A percentile compares a stretch with the other conserved stretches of the same genome.
Evolutionary conservation across 352 stramenopile species (phyloP).

Genomic region (Phytophthora sojae): DNA sequence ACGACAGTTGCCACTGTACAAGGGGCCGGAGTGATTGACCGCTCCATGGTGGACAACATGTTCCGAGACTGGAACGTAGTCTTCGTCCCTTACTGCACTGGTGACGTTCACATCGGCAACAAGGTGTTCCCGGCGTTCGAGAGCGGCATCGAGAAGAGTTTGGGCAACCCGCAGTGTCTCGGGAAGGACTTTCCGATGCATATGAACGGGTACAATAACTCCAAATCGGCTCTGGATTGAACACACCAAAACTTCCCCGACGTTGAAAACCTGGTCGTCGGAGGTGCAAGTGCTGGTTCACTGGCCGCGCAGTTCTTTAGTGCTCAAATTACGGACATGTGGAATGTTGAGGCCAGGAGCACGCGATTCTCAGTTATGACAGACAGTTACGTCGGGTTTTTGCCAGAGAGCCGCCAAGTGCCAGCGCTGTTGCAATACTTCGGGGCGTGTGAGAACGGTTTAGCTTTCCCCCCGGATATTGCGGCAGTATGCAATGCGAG

Average conservation of each 20-base stretch:
- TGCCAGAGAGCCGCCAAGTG: conserved; percentile 37
- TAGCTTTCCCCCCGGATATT: conserved; percentile 40
- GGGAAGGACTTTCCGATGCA: conserved; percentile 43
- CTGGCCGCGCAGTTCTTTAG: conserved; percentile 52
- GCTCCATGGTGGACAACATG: conserved; percentile 49
- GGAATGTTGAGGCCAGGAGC: conserved; percentile 48
- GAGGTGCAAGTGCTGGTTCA: conserved; percentile 57
- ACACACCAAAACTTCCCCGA: conserved; percentile 60
- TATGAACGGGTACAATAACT: conserved; percentile 67
- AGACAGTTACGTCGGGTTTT: conserved; percentile 59
- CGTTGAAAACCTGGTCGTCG: conserved; percentile 53
- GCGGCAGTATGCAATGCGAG: conserved; percentile 44
- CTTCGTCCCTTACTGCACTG: conserved; percentile 70
- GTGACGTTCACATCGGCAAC: conserved; percentile 64
- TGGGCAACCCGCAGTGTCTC: conserved; percentile 43
- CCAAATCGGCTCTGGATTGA: conserved; percentile 57
- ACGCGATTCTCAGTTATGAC: conserved; percentile 48
- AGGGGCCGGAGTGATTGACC: conserved; percentile 56
- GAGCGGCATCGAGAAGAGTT: conserved; percentile 34
- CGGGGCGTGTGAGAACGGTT: conserved; percentile 27
- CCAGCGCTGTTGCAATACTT: conserved; percentile 48
- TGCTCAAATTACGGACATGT: conserved; percentile 49
- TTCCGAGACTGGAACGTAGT: conserved; percentile 78
- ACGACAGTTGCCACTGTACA: conserved; percentile 41
- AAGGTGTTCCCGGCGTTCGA: conserved; percentile 19